A percentile compares a stretch with the other conserved stretches of the same genome.
These are phyloP conservation scores for Mycena indigotica DNA, from an alignment of 768 basidiomycete species.

Conservation along the genomic window DNA sequence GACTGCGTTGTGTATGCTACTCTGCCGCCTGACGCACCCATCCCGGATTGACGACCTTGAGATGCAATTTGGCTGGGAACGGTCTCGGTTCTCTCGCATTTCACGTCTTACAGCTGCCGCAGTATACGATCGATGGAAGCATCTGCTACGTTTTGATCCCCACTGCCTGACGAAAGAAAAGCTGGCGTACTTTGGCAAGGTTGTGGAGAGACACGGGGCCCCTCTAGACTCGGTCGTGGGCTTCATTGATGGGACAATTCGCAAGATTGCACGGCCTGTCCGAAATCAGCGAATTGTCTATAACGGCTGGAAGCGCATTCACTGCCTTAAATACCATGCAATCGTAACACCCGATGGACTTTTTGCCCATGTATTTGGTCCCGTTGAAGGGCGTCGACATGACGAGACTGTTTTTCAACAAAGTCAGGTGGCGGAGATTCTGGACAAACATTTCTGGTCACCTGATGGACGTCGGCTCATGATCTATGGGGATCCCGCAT, in stretches of 20 bases:
- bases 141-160: constrained; percentile 2
- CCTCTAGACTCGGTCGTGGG: constrained; percentile 11
- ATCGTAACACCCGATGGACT: constrained; percentile 20
- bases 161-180: constrained; percentile 1
- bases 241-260: constrained; percentile 19
- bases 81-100: constrained; percentile 21
- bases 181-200: background rate
- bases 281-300: constrained; percentile 21
- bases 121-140: constrained; percentile 13
- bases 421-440: constrained; percentile 14
- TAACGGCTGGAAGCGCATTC: constrained; percentile 23
- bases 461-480: constrained; percentile 12
- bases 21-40: constrained; percentile 9
- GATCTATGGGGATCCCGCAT: constrained; percentile 22
- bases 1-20: constrained; percentile 19
- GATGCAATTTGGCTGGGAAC: constrained; percentile 22
- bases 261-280: constrained; percentile 1
- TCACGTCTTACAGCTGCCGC: constrained; percentile 8
- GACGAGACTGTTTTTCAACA: constrained; percentile 23
- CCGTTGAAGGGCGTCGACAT: constrained; percentile 20
- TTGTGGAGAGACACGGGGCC: constrained; percentile 8
- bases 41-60: constrained; percentile 11
- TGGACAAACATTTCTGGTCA: constrained; percentile 19
- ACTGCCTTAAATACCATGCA: constrained; percentile 18
- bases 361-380: constrained; percentile 21